Evolutionary conservation across 371 early-diverging fungal species (phyloP).

Genomic region (Phascolomyces articulosus): DNA sequence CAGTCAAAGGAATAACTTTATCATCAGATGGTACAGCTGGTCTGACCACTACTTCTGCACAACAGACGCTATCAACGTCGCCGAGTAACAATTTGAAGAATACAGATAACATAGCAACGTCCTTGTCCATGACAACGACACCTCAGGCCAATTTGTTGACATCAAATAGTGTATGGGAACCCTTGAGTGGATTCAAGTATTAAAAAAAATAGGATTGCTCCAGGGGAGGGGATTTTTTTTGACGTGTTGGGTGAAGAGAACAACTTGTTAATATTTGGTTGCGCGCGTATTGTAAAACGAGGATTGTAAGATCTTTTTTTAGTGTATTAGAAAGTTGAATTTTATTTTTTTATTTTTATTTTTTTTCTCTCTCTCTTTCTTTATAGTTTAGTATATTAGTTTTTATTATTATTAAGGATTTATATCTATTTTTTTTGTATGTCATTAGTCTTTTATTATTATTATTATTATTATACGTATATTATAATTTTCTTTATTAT

Average conservation of each 20-base stretch:
- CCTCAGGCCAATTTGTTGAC: neutral
- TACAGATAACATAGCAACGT: neutral
- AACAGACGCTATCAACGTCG: neutral
- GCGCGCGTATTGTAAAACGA: too few relatives aligned
- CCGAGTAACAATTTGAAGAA: neutral
- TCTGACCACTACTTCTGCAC: conserved; percentile 10
- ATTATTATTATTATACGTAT: neutral
- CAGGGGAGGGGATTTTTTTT: too few relatives aligned
- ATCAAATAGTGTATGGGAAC: conserved; percentile 16
- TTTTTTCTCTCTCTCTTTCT: neutral
- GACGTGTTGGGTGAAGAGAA: too few relatives aligned
- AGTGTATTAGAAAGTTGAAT: neutral
- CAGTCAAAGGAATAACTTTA: conserved; percentile 10
- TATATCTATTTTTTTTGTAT: neutral
- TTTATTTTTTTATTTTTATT: neutral
- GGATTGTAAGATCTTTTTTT: too few relatives aligned
- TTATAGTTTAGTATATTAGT: neutral
- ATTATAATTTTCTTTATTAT: neutral
- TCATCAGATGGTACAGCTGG: conserved; percentile 21
- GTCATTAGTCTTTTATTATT: neutral
- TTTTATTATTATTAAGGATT: neutral
- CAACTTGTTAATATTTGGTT: too few relatives aligned
- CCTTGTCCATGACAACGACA: too few relatives aligned
- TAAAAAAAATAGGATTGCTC: neutral
- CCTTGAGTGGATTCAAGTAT: conserved; percentile 15